Evolutionary conservation across 1,284 basidiomycete genomes (phyloP), one percentile per base, ranked within the genome.

Genomic region (Microbotryum lychnidis-dioicae): DNA sequence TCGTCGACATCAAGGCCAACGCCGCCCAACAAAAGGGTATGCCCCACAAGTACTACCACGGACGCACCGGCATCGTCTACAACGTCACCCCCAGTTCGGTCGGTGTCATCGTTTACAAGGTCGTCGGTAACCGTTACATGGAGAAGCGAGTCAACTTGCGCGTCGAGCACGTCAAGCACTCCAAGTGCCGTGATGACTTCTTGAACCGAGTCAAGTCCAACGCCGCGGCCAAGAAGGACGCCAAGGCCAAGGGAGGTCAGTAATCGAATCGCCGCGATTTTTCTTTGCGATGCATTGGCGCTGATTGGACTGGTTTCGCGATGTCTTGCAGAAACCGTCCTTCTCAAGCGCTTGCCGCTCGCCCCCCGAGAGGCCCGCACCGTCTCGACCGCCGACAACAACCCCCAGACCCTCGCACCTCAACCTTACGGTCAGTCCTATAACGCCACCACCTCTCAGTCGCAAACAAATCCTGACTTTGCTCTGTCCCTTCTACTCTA

Each of bases 131-230:
- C 82, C 90, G 94, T 72, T 97, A 97, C 86, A 81, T 99, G 60
- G 93, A 98, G 83, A 99, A 99, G 84, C 89, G 94, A 65, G 94
- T 99, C 77, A 99, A 97, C 87, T 80, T 99, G 79, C 90, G 96
- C 69, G 82, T 97, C 73, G 94, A 98, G 83, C 96, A 99, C 83
- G 82, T 99, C 79, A 85, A 81, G 75, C 96, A 98, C 85, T 97
- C 94, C 73, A 93, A 92, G 80, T 98, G 94, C 80, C 86, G 96
- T 76, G 88, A 97, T 48, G 93, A 97, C 80, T 99, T 99, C 82
- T 80, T 98, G 74, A 87, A 91, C 80, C 84, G 94, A 74, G 96
- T 98, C 76, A 88, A 96, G 84, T 79, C 81, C 69, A 99, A 98
- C 82, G 88, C 90, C 70, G 83, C 82, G 49, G 84, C 84, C 72